These are phyloP conservation scores for Acacia melanoxylon DNA, from an alignment of 306 rosid genomes.

Conservation along the genomic window DNA sequence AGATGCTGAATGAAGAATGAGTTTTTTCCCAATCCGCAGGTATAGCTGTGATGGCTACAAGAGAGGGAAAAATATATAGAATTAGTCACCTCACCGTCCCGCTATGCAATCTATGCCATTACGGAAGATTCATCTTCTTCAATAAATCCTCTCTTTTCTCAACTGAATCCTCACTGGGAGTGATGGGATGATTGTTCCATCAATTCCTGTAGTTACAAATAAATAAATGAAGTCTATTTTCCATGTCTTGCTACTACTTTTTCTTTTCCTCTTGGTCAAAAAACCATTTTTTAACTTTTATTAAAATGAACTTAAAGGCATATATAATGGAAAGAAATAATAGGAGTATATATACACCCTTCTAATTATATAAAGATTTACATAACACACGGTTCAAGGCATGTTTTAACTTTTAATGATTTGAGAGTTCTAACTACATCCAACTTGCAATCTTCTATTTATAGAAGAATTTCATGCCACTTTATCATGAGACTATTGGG, in stretches of 20 bases:
- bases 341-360: no score
- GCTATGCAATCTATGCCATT: no score
- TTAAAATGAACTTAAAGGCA: no score
- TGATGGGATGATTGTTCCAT: neutral
- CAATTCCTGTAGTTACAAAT: neutral
- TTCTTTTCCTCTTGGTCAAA: neutral
- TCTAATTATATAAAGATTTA: no score
- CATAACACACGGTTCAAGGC: no score
- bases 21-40: neutral
- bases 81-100: neutral
- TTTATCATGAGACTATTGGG: no score
- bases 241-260: neutral
- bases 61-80: neutral
- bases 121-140: neutral
- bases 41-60: neutral
- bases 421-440: no score
- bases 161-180: neutral
- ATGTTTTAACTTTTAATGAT: no score
- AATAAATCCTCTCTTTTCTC: neutral
- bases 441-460: no score
- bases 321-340: no score
- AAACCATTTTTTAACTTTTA: neutral
- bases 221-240: neutral
- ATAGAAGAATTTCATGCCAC: no score
- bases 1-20: neutral